Percentiles rank a stretch among this genome's conserved stretches.
These are phyloP conservation scores for Russula earlei DNA, from an alignment of 768 basidiomycete genomes.

Conservation along the genomic window DNA sequence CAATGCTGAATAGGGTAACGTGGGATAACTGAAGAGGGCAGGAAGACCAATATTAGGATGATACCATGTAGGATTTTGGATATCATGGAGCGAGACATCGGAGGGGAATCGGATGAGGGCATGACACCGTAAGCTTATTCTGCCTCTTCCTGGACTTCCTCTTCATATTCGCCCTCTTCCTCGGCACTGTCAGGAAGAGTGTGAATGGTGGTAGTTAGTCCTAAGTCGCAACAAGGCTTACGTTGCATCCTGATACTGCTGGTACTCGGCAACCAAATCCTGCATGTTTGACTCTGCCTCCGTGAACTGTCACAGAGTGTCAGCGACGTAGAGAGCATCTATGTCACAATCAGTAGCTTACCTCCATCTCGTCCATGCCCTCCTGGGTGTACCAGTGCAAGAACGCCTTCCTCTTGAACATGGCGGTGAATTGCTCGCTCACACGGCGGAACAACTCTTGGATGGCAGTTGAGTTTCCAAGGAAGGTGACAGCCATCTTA, in stretches of 20 bases:
- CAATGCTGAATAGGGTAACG: slow-evolving; percentile 19
- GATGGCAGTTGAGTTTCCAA: slow-evolving; percentile 95
- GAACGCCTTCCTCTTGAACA: slow-evolving; percentile 99
- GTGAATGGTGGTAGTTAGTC: too few relatives aligned
- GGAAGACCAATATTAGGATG: slow-evolving; percentile 20
- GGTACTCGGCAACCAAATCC: slow-evolving; percentile 95
- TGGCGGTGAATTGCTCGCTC: slow-evolving; percentile 95
- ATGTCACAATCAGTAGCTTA: slow-evolving; percentile 22
- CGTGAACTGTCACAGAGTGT: slow-evolving; percentile 52
- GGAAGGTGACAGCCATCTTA: slow-evolving; percentile 96
- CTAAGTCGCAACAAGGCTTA: slow-evolving; percentile 33
- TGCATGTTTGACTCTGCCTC: slow-evolving; percentile 99
- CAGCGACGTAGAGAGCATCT: background rate
- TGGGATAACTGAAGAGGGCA: slow-evolving; percentile 13
- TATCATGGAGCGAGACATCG: slow-evolving; percentile 15
- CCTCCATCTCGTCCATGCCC: slow-evolving; percentile 99
- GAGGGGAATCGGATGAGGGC: slow-evolving; percentile 5
- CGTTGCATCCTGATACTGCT: slow-evolving; percentile 94
- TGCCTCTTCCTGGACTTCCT: slow-evolving; percentile 55
- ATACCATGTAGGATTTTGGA: slow-evolving; percentile 21
- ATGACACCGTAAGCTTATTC: slow-evolving; percentile 22
- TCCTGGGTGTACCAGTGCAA: slow-evolving; percentile 99
- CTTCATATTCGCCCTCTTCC: slow-evolving; percentile 86
- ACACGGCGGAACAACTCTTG: slow-evolving; percentile 99
- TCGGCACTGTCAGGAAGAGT: slow-evolving; percentile 45